These are phyloP conservation scores for Alternaria burnsii DNA, from an alignment of 2,329 filamentous ascomycete species.

Conservation along the genomic window DNA sequence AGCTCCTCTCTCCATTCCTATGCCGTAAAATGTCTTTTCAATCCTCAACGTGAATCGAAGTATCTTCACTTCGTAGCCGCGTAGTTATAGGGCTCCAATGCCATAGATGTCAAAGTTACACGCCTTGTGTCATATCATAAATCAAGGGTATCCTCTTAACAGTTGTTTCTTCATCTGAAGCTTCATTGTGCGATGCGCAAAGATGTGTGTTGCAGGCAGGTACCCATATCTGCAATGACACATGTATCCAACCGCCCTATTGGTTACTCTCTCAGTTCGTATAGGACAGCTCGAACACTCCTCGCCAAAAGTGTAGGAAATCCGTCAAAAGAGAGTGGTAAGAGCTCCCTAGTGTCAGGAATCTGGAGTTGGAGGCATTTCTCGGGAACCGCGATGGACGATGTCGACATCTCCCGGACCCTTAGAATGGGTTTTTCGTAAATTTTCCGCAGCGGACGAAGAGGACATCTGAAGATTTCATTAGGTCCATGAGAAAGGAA, in stretches of 20 bases:
- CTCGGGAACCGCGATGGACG: background rate
- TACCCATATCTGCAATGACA: background rate
- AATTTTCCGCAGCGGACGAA: slow-evolving; percentile 3
- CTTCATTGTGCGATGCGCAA: background rate
- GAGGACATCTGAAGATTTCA: slow-evolving; percentile 9
- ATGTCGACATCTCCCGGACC: background rate
- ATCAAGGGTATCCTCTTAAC: background rate
- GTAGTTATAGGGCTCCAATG: background rate
- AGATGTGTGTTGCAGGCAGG: background rate
- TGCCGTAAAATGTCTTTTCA: background rate
- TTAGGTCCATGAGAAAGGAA: slow-evolving; percentile 13
- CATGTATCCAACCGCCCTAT: background rate
- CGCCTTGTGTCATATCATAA: background rate
- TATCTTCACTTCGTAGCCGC: background rate
- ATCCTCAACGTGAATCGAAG: background rate
- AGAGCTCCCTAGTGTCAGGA: background rate
- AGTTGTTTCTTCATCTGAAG: background rate
- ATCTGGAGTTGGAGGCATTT: background rate
- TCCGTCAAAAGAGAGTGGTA: background rate
- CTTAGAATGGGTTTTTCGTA: background rate
- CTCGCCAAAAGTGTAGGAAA: background rate
- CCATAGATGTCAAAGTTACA: background rate
- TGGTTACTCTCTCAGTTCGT: background rate
- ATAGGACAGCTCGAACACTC: background rate
- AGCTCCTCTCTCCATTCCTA: background rate